Conservation (phyloP, 495 filamentous ascomycete species). For the Neurospora sp. region DNA sequence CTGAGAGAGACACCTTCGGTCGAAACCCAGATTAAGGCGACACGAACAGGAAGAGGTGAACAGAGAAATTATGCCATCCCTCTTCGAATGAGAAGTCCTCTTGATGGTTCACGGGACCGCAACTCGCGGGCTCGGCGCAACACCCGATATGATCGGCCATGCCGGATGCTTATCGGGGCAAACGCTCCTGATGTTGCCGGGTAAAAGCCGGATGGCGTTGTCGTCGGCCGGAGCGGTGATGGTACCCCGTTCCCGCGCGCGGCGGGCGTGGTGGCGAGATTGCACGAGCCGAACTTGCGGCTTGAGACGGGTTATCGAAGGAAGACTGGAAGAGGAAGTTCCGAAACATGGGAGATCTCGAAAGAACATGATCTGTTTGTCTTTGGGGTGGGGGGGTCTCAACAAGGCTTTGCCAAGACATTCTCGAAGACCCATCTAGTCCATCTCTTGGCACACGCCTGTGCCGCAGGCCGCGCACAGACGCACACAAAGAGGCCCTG, state of each 20-base stretch:
- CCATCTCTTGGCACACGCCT: background rate
- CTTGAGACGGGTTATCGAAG: background rate
- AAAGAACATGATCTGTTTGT: background rate
- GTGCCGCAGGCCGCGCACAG: background rate
- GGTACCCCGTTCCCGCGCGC: background rate
- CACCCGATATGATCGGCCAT: background rate
- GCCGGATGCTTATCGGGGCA: background rate
- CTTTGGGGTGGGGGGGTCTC: background rate
- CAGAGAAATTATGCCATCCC: background rate
- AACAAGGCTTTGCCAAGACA: background rate
- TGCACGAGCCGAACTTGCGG: background rate
- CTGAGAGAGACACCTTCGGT: background rate
- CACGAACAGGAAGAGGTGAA: background rate
- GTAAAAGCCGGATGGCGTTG: background rate
- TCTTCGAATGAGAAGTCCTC: background rate
- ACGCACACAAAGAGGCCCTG: background rate
- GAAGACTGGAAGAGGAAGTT: background rate
- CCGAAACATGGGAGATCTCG: background rate
- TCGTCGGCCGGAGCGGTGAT: background rate
- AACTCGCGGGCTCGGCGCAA: background rate
- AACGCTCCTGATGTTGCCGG: background rate
- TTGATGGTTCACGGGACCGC: background rate
- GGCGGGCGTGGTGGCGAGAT: background rate
- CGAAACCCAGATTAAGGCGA: background rate
- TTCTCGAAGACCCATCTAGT: background rate